phyloP scores from a whole-genome alignment of 768 basidiomycete species.

The Termitomyces sp. region DNA sequence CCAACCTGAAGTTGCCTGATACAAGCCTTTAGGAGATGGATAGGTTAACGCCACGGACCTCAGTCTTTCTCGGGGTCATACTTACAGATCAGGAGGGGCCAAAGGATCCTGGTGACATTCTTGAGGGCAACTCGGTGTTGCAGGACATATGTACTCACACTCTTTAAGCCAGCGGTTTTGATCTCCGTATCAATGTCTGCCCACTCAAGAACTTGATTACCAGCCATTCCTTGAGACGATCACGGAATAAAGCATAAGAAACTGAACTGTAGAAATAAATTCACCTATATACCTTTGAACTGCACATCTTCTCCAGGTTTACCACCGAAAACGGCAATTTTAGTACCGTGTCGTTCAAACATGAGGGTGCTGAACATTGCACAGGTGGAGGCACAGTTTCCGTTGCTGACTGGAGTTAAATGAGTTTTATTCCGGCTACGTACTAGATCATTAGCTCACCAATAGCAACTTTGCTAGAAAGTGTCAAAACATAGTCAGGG shows the following conservation, averaged over 20 bases:
- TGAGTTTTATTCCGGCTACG: not conserved
- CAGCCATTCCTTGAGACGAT: slow-evolving; percentile 45
- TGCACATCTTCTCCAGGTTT: slow-evolving; percentile 49
- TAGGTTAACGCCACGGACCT: not conserved
- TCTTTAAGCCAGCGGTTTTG: slow-evolving; percentile 54
- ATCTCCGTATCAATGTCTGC: slow-evolving; percentile 58
- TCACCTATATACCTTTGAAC: slow-evolving; percentile 40
- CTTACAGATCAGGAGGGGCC: slow-evolving; percentile 44
- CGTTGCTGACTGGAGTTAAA: slow-evolving; percentile 35
- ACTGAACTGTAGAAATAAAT: not conserved
- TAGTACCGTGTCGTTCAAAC: slow-evolving; percentile 53
- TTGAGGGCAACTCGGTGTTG: not conserved
- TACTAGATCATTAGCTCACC: slow-evolving; percentile 26
- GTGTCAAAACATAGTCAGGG: not conserved
- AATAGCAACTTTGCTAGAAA: slow-evolving; percentile 42
- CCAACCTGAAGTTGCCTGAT: slow-evolving; percentile 42
- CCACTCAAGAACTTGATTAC: slow-evolving; percentile 68
- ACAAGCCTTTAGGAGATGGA: slow-evolving; percentile 31
- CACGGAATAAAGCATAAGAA: not conserved
- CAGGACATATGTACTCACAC: slow-evolving; percentile 26
- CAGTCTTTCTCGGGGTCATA: not conserved
- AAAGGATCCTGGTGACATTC: slow-evolving; percentile 33
- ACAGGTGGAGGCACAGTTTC: slow-evolving; percentile 59
- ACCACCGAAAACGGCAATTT: slow-evolving; percentile 56
- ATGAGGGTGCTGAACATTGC: slow-evolving; percentile 64